Base-by-base conservation (phyloP, 1,284 basidiomycete genomes). In the Boletellus deceptivus region DNA sequence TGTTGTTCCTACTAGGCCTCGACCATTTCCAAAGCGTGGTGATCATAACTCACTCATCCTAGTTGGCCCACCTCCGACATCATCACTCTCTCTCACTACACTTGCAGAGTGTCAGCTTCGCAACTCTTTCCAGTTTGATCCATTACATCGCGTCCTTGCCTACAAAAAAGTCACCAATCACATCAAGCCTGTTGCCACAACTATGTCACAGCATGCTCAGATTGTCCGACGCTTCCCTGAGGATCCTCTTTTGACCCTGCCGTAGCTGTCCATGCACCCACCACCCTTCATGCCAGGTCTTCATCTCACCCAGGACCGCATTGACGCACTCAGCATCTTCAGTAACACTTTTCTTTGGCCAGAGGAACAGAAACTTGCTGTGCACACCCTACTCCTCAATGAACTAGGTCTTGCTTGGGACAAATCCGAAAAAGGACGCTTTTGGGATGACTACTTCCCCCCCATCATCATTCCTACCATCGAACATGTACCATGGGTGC, bases 111-210 rank as follows among this genome's bases (percentile, higher is more conserved):
- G 37, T 11, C 49, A 51, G 35, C 34, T 46, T 1, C 33, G 17
- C 2, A 33, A 46, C 6, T 33, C 39, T 1, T 51, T 47, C 59
- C 69, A 35, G 59, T 65, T 0, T 69, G 66, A 59, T 34, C 33
- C 33, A 6, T 5, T 34, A 3, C 33, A 16, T 5, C 33, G 10
- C 10, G 33, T 34, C 33, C 33, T 34, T 34, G n/a, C n/a, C n/a
- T n/a, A n/a, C n/a, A n/a, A n/a, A n/a, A n/a, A n/a, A n/a, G n/a
- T n/a, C n/a, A n/a, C 8, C 50, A 65, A 20, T 34, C 37, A 1
- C 53, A 69, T 29, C 46, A 56, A 20, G 65, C 42, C 59, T 61
- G 34, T 55, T 62, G 0, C 67, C 61, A 34, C 33, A 4, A 11
- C 33, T 16, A 34, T 34, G 33, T 11, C 33, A 7, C 33, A 34